Evolutionary conservation across 1,139 yeast species (phyloP).

Genomic region (Pichia sp.): DNA sequence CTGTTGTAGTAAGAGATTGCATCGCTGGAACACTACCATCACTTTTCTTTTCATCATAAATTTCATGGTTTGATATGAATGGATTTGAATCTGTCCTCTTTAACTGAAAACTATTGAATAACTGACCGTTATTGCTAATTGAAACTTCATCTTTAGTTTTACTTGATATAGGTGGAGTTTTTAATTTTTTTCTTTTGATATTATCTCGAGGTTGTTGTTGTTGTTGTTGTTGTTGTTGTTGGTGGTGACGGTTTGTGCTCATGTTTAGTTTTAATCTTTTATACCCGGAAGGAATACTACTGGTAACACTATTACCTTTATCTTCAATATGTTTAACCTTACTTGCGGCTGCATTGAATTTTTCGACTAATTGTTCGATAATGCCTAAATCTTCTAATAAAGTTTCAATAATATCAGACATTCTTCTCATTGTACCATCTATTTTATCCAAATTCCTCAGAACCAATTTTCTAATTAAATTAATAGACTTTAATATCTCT

Average conservation of each 20-base stretch:
- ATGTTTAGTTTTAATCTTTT: constrained; percentile 19
- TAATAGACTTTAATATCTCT: constrained; percentile 30
- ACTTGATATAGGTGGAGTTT: not conserved
- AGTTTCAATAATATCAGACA: constrained; percentile 35
- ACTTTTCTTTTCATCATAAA: not conserved
- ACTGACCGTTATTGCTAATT: not conserved
- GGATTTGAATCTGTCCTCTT: constrained; percentile 5
- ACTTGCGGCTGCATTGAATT: constrained; percentile 26
- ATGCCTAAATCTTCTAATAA: constrained; percentile 34
- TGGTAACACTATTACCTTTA: constrained; percentile 25
- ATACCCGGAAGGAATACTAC: constrained; percentile 26
- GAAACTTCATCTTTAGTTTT: not conserved
- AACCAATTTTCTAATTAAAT: constrained; percentile 32
- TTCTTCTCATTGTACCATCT: constrained; percentile 36
- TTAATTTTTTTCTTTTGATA: not conserved
- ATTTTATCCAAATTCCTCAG: constrained; percentile 27
- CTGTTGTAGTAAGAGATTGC: not conserved
- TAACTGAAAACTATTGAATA: not conserved
- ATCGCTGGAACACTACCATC: not conserved
- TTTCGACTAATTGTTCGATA: constrained; percentile 30
- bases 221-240: constrained; percentile 1
- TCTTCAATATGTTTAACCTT: constrained; percentile 26
- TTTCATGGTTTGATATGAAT: not conserved
- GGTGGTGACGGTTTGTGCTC: constrained; percentile 2
- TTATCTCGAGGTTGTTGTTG: not conserved